These are phyloP conservation scores for Entelexis paramagnoliae DNA, from an alignment of 1,139 yeast species.

Conservation along the genomic window DNA sequence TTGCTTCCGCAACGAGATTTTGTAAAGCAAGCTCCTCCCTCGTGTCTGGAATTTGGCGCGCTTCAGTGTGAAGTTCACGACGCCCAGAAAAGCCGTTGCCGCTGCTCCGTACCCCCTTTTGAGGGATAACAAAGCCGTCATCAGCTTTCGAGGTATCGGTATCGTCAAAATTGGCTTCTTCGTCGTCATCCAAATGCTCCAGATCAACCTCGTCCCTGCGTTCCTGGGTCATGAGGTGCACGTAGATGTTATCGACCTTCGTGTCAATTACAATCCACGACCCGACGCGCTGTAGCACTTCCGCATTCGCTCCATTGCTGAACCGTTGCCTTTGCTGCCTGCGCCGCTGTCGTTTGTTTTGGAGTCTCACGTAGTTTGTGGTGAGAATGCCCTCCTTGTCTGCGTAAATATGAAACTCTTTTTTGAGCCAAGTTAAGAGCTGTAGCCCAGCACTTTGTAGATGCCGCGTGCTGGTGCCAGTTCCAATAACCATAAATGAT, in stretches of 20 bases:
- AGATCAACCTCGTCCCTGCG: constrained; percentile 58
- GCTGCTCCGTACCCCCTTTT: not conserved
- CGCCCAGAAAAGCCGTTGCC: not conserved
- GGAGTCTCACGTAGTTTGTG: constrained; percentile 46
- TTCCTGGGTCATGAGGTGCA: constrained; percentile 63
- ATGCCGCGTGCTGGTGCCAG: constrained; percentile 74
- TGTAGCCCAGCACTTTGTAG: constrained; percentile 60
- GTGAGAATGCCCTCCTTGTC: constrained; percentile 63
- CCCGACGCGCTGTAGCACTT: constrained; percentile 21
- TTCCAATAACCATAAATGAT: constrained; percentile 48
- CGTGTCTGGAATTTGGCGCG: not conserved
- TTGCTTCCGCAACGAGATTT: constrained; percentile 5
- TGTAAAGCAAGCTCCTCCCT: constrained; percentile 17
- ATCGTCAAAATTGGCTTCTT: not conserved
- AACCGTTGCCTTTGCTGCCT: constrained; percentile 21
- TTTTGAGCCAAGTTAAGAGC: constrained; percentile 42
- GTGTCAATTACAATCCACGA: constrained; percentile 73
- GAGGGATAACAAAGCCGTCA: not conserved
- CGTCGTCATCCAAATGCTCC: constrained; percentile 50
- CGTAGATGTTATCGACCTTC: constrained; percentile 47
- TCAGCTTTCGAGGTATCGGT: not conserved
- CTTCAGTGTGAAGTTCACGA: not conserved
- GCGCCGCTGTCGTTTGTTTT: constrained; percentile 49
- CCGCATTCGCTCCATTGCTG: not conserved
- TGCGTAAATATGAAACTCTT: constrained; percentile 38